These are phyloP conservation scores for Trypanosoma platydactyli DNA, from an alignment of 208 protist genomes.

Conservation along the genomic window DNA sequence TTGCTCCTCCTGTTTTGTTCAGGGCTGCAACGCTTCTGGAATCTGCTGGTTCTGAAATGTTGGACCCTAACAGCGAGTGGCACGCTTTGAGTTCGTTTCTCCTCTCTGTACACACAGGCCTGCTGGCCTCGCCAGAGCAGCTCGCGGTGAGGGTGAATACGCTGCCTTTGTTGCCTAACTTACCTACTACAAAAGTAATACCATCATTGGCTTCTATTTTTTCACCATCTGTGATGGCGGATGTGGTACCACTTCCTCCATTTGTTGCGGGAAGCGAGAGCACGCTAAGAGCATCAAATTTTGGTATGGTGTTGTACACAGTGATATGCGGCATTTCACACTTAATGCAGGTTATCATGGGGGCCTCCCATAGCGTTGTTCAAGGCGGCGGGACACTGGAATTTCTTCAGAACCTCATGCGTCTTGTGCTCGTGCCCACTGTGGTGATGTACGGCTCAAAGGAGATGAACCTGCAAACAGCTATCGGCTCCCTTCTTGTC, in stretches of 20 bases:
- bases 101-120: not conserved
- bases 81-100: constrained; percentile 5
- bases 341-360: constrained; percentile 8
- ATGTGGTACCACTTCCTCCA: constrained; percentile 6
- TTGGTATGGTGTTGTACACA: constrained; percentile 13
- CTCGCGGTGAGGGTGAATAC: constrained; percentile 1
- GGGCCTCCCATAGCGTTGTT: not conserved
- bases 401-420: constrained; percentile 5
- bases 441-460: constrained; percentile 23
- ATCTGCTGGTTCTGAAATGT: not conserved
- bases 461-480: constrained; percentile 12
- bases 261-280: not conserved
- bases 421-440: constrained; percentile 1
- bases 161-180: constrained; percentile 8
- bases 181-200: not conserved
- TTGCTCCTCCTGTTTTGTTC: constrained; percentile 9
- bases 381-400: constrained; percentile 8
- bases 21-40: constrained; percentile 7
- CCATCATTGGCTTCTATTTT: constrained; percentile 15
- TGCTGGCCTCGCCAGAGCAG: constrained; percentile 22
- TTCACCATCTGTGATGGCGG: constrained; percentile 3
- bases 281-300: not conserved
- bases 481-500: constrained; percentile 21
- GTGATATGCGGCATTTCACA: constrained; percentile 20
- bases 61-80: not conserved